These are phyloP conservation scores for Pterulicium gracile DNA, from an alignment of 1,284 basidiomycete species.

Conservation along the genomic window DNA sequence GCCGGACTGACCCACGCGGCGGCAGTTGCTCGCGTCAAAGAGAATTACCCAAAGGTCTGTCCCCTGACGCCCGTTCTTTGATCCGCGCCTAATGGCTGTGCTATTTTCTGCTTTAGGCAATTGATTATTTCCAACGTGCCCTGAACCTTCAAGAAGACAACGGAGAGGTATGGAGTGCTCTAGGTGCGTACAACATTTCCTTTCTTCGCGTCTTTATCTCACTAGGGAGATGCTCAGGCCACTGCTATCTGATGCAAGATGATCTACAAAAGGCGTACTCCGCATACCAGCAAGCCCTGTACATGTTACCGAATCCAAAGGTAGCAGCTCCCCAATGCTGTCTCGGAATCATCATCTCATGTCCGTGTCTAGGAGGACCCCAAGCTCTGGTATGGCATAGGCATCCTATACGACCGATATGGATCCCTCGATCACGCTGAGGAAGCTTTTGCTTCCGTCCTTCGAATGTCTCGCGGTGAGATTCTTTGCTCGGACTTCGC, in stretches of 20 bases:
- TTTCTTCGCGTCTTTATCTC: slow-evolving; percentile 13
- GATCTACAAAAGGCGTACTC: slow-evolving; percentile 98
- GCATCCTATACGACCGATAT: slow-evolving; percentile 97
- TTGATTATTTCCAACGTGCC: slow-evolving; percentile 92
- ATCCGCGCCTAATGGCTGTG: slow-evolving; percentile 3
- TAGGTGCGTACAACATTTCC: slow-evolving; percentile 43
- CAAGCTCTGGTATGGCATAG: slow-evolving; percentile 99
- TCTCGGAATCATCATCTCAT: slow-evolving; percentile 10
- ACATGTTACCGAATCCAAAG: slow-evolving; percentile 93
- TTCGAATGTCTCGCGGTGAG: slow-evolving; percentile 91
- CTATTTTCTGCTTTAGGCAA: slow-evolving; percentile 50
- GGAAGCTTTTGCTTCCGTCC: slow-evolving; percentile 94
- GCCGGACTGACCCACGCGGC: slow-evolving; percentile 86
- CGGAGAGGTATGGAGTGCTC: slow-evolving; percentile 90
- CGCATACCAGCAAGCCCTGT: slow-evolving; percentile 97
- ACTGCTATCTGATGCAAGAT: slow-evolving; percentile 99
- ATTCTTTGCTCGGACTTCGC: slow-evolving; percentile 9
- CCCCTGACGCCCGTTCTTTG: slow-evolving; percentile 13
- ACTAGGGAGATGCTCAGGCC: slow-evolving; percentile 39
- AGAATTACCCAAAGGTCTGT: slow-evolving; percentile 75
- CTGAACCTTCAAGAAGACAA: slow-evolving; percentile 84
- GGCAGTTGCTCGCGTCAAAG: slow-evolving; percentile 81
- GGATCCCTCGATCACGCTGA: slow-evolving; percentile 98
- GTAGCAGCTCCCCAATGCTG: slow-evolving; percentile 23
- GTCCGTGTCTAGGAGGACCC: slow-evolving; percentile 66